phyloP scores from a whole-genome alignment of 768 basidiomycete genomes.

The Udeniomyces megalosporus region DNA sequence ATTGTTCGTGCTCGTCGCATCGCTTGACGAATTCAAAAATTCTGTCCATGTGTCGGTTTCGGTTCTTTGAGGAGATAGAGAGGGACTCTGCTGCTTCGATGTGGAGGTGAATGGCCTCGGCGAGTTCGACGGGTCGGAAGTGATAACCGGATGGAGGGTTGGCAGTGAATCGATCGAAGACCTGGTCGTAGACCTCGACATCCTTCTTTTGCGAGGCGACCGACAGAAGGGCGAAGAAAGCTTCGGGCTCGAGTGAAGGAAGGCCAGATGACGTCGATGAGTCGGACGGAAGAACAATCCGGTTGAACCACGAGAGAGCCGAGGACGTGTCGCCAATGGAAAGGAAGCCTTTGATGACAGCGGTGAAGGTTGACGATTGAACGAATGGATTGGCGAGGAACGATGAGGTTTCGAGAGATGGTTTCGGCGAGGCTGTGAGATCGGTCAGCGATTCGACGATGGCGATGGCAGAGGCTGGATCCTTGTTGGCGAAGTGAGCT shows the following conservation, averaged over 20 bases:
- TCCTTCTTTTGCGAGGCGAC: constrained; percentile 1
- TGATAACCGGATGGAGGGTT: constrained; percentile 6
- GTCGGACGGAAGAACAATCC: neutral
- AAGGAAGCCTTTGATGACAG: constrained; percentile 35
- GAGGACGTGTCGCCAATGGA: constrained; percentile 35
- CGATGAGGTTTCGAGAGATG: neutral
- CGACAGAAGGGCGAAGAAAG: constrained; percentile 8
- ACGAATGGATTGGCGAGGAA: neutral
- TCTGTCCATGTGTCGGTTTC: constrained; percentile 4
- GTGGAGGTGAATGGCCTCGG: constrained; percentile 10
- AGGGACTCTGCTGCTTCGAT: constrained; percentile 10
- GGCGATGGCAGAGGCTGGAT: constrained; percentile 15
- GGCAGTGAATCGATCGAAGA: constrained; percentile 10
- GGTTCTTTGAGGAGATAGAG: neutral
- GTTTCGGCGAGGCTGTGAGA: constrained; percentile 1
- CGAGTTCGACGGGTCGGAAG: constrained; percentile 6
- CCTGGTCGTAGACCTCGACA: constrained; percentile 6
- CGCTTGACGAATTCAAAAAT: constrained; percentile 11
- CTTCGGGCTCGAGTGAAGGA: constrained; percentile 2
- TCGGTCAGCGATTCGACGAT: constrained; percentile 14
- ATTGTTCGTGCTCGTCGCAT: constrained; percentile 12
- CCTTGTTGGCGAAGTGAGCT: constrained; percentile 36
- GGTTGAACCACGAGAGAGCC: constrained; percentile 19
- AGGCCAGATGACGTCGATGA: neutral
- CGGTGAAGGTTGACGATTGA: constrained; percentile 14